These are phyloP conservation scores for Salix viminalis DNA, from an alignment of 345 rosid species.

Conservation along the genomic window DNA sequence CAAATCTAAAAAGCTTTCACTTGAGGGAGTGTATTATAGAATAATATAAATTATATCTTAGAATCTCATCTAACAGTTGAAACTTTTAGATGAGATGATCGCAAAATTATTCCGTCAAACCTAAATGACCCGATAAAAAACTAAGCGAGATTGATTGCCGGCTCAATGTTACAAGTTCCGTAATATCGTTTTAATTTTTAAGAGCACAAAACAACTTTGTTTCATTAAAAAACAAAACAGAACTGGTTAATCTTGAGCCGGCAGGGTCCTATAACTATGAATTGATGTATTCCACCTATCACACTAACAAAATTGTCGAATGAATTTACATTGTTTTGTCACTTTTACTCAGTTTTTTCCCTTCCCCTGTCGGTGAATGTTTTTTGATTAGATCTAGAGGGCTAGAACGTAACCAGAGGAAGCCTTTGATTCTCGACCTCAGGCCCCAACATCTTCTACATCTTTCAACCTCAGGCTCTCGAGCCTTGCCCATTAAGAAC, in stretches of 20 bases:
- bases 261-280: too few species aligned
- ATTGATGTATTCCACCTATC: background rate
- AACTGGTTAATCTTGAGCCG: too few species aligned
- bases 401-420: background rate
- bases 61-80: fast-evolving
- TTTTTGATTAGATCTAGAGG: background rate
- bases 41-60: too few species aligned
- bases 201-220: too few species aligned
- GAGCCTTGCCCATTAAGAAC: background rate
- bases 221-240: too few species aligned
- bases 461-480: background rate
- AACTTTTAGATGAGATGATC: too few species aligned
- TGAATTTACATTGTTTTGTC: background rate
- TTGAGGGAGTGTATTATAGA: too few species aligned
- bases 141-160: too few species aligned
- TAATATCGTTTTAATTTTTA: too few species aligned
- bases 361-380: background rate
- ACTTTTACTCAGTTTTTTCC: background rate
- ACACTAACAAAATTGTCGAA: background rate
- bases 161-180: too few species aligned
- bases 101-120: too few species aligned
- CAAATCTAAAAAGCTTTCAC: fast-evolving
- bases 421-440: background rate
- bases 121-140: too few species aligned
- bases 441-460: background rate